These are phyloP conservation scores for Sporothrix variecibatus DNA, from an alignment of 2,329 filamentous ascomycete genomes.

Conservation along the genomic window DNA sequence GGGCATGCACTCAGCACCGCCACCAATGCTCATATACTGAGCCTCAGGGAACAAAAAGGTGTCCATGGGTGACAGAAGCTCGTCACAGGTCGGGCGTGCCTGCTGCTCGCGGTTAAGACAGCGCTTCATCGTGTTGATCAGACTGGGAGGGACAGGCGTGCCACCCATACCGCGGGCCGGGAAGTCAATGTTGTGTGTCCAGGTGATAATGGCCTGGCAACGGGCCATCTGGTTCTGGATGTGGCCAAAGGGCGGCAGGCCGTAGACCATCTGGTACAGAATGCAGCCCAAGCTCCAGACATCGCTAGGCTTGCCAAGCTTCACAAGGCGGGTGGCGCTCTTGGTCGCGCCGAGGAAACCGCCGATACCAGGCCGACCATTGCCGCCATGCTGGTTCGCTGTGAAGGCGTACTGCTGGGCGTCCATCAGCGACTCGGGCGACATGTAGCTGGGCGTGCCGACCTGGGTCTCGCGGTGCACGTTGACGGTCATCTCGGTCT, in stretches of 20 bases:
- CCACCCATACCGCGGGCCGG: slow-evolving; percentile 69
- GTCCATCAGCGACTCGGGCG: slow-evolving; percentile 89
- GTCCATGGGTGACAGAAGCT: slow-evolving; percentile 61
- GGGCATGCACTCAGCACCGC: slow-evolving; percentile 51
- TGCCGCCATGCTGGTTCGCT: slow-evolving; percentile 45
- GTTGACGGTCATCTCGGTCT: slow-evolving; percentile 93
- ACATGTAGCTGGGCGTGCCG: slow-evolving; percentile 98
- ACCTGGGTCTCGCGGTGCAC: slow-evolving; percentile 95
- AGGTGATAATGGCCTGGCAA: slow-evolving; percentile 84
- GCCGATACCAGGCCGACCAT: slow-evolving; percentile 36
- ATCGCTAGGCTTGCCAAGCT: slow-evolving; percentile 92
- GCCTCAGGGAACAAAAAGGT: slow-evolving; percentile 65
- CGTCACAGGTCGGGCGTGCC: slow-evolving; percentile 63
- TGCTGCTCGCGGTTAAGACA: slow-evolving; percentile 65
- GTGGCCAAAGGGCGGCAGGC: slow-evolving; percentile 91
- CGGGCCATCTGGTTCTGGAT: slow-evolving; percentile 84
- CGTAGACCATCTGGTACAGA: slow-evolving; percentile 96
- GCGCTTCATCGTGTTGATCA: slow-evolving; percentile 62
- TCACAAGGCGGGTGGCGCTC: slow-evolving; percentile 76
- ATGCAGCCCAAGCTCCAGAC: slow-evolving; percentile 97
- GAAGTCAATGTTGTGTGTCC: slow-evolving; percentile 71
- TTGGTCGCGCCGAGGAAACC: slow-evolving; percentile 34
- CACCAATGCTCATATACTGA: slow-evolving; percentile 31
- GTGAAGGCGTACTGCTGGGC: slow-evolving; percentile 59
- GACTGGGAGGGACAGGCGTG: slow-evolving; percentile 57